These are phyloP conservation scores for Solanum hybrid DNA, from an alignment of 305 asterid genomes.

Conservation along the genomic window DNA sequence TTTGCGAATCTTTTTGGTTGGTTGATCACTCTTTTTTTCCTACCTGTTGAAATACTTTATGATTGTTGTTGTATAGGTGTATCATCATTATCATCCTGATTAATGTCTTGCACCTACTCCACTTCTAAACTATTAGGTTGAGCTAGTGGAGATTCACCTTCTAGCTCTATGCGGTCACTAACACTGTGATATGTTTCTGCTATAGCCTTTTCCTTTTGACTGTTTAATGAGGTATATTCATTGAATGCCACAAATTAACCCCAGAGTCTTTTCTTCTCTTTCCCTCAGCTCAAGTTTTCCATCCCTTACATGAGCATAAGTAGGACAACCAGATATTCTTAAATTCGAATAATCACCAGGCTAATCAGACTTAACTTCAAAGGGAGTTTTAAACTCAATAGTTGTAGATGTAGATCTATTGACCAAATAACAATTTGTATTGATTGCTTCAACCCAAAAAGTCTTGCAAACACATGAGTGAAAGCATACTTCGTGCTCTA, in stretches of 20 bases:
- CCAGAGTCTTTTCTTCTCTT: background rate
- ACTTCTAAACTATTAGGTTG: background rate
- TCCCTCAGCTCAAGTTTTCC: background rate
- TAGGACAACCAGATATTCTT: background rate
- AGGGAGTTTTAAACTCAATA: background rate
- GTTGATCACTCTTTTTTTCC: background rate
- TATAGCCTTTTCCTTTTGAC: background rate
- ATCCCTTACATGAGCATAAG: background rate
- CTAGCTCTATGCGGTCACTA: background rate
- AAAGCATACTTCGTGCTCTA: background rate
- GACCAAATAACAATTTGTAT: background rate
- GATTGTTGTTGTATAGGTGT: background rate
- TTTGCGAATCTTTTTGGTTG: background rate
- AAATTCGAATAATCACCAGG: background rate
- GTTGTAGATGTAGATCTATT: background rate
- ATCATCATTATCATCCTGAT: background rate
- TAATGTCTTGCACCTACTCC: background rate
- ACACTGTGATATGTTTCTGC: background rate
- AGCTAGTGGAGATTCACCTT: background rate
- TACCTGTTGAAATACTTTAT: background rate
- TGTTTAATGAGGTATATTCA: background rate
- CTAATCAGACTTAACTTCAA: background rate
- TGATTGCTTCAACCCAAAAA: background rate
- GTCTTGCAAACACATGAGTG: background rate
- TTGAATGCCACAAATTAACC: background rate